Percentiles rank a stretch among this genome's conserved stretches.
phyloP scores from a whole-genome alignment of 148 eudicot genomes.

The Silene latifolia region DNA sequence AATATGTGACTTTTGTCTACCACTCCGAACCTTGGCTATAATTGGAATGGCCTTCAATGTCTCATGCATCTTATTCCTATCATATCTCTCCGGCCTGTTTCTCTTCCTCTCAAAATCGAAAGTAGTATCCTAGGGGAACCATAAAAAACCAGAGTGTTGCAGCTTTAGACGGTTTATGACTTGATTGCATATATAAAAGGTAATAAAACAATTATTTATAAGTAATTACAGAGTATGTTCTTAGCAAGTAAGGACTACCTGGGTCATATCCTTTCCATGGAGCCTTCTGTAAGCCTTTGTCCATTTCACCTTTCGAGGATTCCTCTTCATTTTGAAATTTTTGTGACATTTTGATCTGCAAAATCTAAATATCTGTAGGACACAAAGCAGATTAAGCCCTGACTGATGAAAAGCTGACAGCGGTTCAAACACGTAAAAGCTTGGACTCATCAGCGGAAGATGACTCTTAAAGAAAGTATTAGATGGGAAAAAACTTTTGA shows the following conservation, averaged over 20 bases:
- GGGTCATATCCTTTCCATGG: conserved; percentile 97
- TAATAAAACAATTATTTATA: neutral
- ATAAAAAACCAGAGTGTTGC: neutral
- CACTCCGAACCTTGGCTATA: conserved; percentile 53
- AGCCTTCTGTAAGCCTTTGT: conserved; percentile 85
- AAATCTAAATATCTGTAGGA: conserved; percentile 73
- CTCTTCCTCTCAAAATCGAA: conserved; percentile 97
- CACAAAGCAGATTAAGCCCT: neutral
- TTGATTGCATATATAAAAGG: neutral
- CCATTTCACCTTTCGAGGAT: conserved; percentile 97
- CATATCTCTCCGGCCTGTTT: conserved; percentile 91
- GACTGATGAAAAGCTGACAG: neutral
- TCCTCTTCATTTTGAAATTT: conserved; percentile 98
- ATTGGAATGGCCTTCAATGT: conserved; percentile 71
- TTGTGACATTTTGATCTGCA: conserved; percentile 98
- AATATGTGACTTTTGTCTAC: conserved; percentile 42
- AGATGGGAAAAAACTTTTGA: neutral
- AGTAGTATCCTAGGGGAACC: conserved; percentile 60
- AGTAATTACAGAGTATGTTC: neutral
- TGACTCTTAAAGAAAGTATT: neutral
- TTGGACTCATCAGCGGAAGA: neutral
- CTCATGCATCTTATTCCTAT: conserved; percentile 57
- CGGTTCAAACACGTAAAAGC: neutral
- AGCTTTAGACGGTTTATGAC: neutral
- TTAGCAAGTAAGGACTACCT: conserved; percentile 35